Base-by-base conservation (phyloP, 2,329 filamentous ascomycete species). In the Chrysoporthe austroafricana region DNA sequence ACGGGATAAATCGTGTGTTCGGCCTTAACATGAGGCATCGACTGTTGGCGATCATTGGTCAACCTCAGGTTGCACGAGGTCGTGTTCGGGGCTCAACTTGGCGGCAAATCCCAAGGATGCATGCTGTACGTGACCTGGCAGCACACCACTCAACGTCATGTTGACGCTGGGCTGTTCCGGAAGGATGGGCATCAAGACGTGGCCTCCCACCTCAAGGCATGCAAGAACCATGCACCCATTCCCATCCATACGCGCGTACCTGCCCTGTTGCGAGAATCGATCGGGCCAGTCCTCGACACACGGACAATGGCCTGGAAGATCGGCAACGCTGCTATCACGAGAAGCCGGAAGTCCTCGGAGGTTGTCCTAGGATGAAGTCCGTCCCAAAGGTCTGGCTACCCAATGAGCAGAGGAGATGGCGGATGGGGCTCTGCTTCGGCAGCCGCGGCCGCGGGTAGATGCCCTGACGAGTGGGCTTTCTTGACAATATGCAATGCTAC, bases 51-150 rank as follows among this genome's bases (percentile, higher is more conserved):
- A n/a, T 16, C 26, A 64, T 60, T 56, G 26, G 62, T n/a, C 62
- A 54, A 54, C 13, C 8, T 21, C 32, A 13, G 39, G 52, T 26
- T 4, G 43, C n/a, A 44, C 21, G 21, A 44, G 36, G 50, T 44
- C 21, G 6, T 32, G 6, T 26, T n/a, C 54, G n/a, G 26, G 13
- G 13, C 54, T 13, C 36, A 59, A 52, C 21, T 32, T 16, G 43
- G 18, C 61, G 54, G 54, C 44, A 58, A 39, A 61, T 44, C 34
- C 26, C 26, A 43, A 54, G 54, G 54, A 52, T 60, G 44, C 61
- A 61, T 60, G 4, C 50, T 14, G 26, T 16, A 54, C 21, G 13
- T 46, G 34, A 42, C 13, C 6, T 57, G 16, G 18, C 16, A 36
- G 54, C 18, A n/a, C 26, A 1, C 50, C 14, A n/a, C 6, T 39